Base-by-base conservation (phyloP, 2,329 filamentous ascomycete genomes). In the Thyridium curvatum region DNA sequence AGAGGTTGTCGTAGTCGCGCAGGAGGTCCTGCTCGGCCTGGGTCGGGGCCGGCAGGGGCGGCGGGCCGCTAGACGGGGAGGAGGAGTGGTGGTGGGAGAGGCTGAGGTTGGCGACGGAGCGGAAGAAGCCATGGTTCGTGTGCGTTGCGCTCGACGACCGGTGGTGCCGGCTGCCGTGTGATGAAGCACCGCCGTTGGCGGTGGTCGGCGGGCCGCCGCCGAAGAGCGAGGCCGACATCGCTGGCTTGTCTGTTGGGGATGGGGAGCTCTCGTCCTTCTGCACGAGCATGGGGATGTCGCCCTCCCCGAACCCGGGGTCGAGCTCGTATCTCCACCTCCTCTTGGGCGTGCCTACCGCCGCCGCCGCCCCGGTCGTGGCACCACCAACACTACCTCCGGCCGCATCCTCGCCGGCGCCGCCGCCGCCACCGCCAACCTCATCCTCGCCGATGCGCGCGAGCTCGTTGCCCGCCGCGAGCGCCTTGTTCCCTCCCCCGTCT, bases 1-100 rank as follows among this genome's bases (percentile, higher is more conserved):
- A 94, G 16, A 97, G 74, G 59, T 96, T 96, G 59, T 95, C 89
- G 61, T 97, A 96, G 65, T 96, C 87, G 50, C 87, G 86, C 34
- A 96, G 72, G 16, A 89, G 74, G 47, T 94, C 86, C 52, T 86
- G 69, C 39, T 87, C 78, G 34, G 77, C 72, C 41, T 77, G 73
- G 12, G 72, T 75, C 13, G 75, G 62, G 17, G 71, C 61, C 3
- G 60, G 56, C 4, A 58, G 52, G 18, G 54, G 41, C 6, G 51
- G 50, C 9, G 48, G 35, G 41, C 35, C n/a, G n/a, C n/a, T n/a
- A n/a, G n/a, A n/a, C 28, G 9, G 28, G 6, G 13, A 13, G 30
- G 18, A 34, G 21, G 30, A 6, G 35, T 18, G 12, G 66, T 82
- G 52, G 8, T 67, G 58, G 1, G 66, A 55, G 7, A 79, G 60